Percentiles rank a stretch among this genome's conserved stretches.
Evolutionary conservation across 495 filamentous ascomycete species (phyloP).

Genomic region (Lentithecium fluviatile): DNA sequence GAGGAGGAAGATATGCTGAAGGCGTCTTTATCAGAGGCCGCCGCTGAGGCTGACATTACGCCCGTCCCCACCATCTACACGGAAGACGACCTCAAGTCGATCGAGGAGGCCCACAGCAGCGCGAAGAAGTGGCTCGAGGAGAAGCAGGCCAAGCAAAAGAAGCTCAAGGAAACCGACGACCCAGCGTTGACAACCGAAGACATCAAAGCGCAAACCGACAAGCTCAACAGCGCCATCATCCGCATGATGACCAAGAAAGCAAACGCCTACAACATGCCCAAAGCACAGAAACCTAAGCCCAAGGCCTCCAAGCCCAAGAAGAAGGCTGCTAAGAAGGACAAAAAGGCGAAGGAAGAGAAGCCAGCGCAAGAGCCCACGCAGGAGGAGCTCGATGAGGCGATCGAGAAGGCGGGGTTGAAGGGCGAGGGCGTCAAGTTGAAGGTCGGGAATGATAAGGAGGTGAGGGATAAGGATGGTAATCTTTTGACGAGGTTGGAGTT

Average conservation of each 20-base stretch:
- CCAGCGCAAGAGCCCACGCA: constrained; percentile 12
- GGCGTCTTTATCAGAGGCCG: constrained; percentile 42
- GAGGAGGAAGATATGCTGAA: constrained; percentile 44
- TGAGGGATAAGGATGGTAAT: constrained; percentile 23
- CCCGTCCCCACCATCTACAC: constrained; percentile 56
- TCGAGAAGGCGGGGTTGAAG: constrained; percentile 33
- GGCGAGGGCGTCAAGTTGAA: constrained; percentile 34
- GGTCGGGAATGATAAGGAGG: constrained; percentile 16
- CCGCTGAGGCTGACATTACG: constrained; percentile 43
- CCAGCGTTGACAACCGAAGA: constrained; percentile 69
- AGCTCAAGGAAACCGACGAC: constrained; percentile 64
- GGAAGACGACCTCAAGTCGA: constrained; percentile 59
- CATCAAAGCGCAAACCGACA: constrained; percentile 55
- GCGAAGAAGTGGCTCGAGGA: constrained; percentile 65
- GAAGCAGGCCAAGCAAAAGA: constrained; percentile 64
- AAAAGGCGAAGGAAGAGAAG: constrained; percentile 40
- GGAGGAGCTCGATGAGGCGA: constrained; percentile 24
- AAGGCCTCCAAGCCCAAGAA: constrained; percentile 50
- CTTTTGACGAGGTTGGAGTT: constrained; percentile 33
- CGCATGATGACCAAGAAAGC: constrained; percentile 73
- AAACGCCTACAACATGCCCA: constrained; percentile 45
- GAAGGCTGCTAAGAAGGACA: constrained; percentile 40
- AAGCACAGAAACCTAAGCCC: constrained; percentile 51
- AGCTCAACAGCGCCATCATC: constrained; percentile 64
- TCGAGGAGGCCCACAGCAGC: constrained; percentile 50